phyloP scores from a whole-genome alignment of 2,329 filamentous ascomycete genomes.

The Claviceps pazoutovae region DNA sequence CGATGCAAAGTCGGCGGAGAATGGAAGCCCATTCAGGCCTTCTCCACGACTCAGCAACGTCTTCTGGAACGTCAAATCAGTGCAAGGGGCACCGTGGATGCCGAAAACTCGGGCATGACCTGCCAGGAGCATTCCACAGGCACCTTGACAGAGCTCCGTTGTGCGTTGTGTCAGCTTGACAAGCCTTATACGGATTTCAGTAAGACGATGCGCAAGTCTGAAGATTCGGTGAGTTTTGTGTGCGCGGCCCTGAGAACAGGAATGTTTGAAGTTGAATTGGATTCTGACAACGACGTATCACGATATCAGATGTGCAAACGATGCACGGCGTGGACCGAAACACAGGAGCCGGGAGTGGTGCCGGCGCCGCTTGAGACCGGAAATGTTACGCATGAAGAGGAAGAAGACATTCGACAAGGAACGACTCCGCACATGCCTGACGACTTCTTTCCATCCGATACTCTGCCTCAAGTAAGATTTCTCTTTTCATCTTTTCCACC shows the following conservation, averaged over 20 bases:
- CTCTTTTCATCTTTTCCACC: neutral
- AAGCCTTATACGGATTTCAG: constrained; percentile 18
- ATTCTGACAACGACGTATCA: neutral
- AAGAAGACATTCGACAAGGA: constrained; percentile 7
- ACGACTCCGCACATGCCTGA: constrained; percentile 6
- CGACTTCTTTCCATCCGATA: constrained; percentile 15
- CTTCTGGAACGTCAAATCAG: constrained; percentile 11
- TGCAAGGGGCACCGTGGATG: constrained; percentile 8
- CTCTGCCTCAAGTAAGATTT: constrained; percentile 9
- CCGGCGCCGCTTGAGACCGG: constrained; percentile 19
- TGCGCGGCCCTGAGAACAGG: neutral
- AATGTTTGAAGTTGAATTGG: too few species aligned
- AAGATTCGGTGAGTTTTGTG: constrained; percentile 16
- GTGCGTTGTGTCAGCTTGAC: constrained; percentile 17
- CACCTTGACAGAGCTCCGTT: constrained; percentile 14
- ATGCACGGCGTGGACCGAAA: constrained; percentile 23
- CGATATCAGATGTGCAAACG: constrained; percentile 18
- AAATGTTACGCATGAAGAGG: constrained; percentile 20
- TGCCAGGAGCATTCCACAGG: constrained; percentile 21
- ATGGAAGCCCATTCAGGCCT: constrained; percentile 18
- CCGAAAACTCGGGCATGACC: constrained; percentile 22
- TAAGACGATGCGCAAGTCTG: constrained; percentile 14
- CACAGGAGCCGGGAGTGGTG: constrained; percentile 20
- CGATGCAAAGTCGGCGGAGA: constrained; percentile 23
- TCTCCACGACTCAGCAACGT: constrained; percentile 20